Conservation (phyloP, 2,329 filamentous ascomycete genomes). For the Aspergillus brunneoviolaceus region DNA sequence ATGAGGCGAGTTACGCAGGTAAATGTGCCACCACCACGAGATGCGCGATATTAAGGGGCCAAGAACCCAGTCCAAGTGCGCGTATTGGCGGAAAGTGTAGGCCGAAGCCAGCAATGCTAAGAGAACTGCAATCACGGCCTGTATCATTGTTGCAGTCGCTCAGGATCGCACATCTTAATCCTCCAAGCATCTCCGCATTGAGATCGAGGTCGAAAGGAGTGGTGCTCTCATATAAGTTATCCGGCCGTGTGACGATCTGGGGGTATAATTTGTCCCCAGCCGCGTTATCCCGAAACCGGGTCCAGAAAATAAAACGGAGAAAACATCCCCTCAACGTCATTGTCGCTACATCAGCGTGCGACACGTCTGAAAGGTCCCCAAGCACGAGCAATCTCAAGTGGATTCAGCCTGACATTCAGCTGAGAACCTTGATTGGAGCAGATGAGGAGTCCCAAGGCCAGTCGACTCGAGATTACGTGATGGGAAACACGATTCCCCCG, state of each 20-base stretch:
- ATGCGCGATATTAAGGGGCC: constrained; percentile 16
- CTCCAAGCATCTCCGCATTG: neutral
- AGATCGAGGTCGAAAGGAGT: neutral
- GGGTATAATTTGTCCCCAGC: constrained; percentile 10
- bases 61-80: constrained; percentile 14
- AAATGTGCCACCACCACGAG: constrained; percentile 15
- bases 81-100: constrained; percentile 16
- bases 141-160: constrained; percentile 11
- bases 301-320: constrained; percentile 17
- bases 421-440: neutral
- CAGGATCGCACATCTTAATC: neutral
- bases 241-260: neutral
- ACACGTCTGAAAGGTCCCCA: constrained; percentile 4
- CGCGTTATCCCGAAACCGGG: constrained; percentile 16
- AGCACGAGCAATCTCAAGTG: neutral
- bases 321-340: constrained; percentile 5
- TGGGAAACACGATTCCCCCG: neutral
- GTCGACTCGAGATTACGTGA: constrained; percentile 3
- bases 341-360: neutral
- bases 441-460: neutral
- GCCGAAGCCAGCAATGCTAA: constrained; percentile 5
- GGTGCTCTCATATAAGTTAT: neutral
- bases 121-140: constrained; percentile 9
- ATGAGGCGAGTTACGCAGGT: neutral
- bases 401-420: neutral